A percentile compares a stretch with the other conserved stretches of the same genome.
phyloP scores from a whole-genome alignment of 257 asterid species.

The Plantago major region DNA sequence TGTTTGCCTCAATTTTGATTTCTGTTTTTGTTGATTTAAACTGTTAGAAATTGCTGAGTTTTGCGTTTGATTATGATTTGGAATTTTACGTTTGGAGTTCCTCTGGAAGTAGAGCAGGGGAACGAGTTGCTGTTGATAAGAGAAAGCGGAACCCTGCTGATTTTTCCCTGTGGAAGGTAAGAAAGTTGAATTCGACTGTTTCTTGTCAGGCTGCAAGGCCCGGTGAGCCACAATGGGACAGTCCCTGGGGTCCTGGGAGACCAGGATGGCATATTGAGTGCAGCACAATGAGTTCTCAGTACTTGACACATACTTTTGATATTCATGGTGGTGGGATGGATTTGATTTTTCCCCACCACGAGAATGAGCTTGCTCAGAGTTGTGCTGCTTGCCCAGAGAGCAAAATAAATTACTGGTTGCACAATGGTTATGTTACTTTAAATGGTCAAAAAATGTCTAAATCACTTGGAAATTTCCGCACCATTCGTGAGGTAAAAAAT shows the following conservation, averaged over 20 bases:
- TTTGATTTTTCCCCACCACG: constrained; percentile 85
- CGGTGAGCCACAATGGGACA: constrained; percentile 85
- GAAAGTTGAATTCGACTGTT: neutral
- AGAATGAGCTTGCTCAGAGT: constrained; percentile 87
- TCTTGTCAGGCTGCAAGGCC: constrained; percentile 73
- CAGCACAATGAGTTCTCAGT: constrained; percentile 92
- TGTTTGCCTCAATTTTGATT: too few relatives aligned
- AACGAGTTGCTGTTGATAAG: constrained; percentile 67
- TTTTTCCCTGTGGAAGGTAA: constrained; percentile 92
- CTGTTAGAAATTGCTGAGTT: too few relatives aligned
- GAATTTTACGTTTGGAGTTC: too few relatives aligned
- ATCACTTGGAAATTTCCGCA: constrained; percentile 73
- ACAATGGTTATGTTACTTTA: constrained; percentile 77
- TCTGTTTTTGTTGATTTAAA: too few relatives aligned
- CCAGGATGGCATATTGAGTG: constrained; percentile 97
- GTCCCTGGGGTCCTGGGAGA: constrained; percentile 98
- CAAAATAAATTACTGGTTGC: constrained; percentile 71
- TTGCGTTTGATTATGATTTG: too few relatives aligned
- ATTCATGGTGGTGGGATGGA: constrained; percentile 98
- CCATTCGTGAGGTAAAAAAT: constrained; percentile 85
- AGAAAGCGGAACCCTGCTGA: constrained; percentile 81
- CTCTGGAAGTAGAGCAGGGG: constrained; percentile 70
- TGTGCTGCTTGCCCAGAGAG: constrained; percentile 88
- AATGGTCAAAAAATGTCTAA: constrained; percentile 90
- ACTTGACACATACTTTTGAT: constrained; percentile 71